Evolutionary conservation across 2,329 filamentous ascomycete genomes (phyloP).

Genomic region (Aspergillus pseudoglaucus): DNA sequence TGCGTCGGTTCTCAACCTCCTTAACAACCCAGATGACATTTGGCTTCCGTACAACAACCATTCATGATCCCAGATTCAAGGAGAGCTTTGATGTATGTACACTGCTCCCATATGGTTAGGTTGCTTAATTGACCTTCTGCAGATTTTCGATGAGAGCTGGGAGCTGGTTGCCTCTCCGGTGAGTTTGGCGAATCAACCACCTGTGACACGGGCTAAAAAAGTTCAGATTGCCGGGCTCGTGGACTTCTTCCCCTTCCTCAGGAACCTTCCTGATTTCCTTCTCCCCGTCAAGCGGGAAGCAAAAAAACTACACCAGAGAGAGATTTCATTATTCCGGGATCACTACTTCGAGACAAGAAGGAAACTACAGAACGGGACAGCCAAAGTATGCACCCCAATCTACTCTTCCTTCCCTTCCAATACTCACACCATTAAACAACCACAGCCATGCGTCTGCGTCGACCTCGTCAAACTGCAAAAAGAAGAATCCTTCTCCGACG

Average conservation of each 20-base stretch:
- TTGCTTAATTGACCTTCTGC: not conserved
- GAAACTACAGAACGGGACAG: not conserved
- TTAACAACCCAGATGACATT: not conserved
- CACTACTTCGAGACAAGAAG: not conserved
- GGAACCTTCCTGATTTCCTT: slow-evolving; percentile 10
- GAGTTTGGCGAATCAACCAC: no score
- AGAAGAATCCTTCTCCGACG: not conserved
- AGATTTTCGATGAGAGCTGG: slow-evolving; percentile 3
- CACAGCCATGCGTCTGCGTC: not conserved
- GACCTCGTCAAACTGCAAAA: not conserved
- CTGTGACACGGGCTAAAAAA: no score
- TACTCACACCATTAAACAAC: not conserved
- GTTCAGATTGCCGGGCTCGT: slow-evolving; percentile 2
- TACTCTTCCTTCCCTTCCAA: no score
- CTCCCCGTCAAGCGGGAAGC: slow-evolving; percentile 5
- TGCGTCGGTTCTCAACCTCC: not conserved
- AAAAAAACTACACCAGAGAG: not conserved
- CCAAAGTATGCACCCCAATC: not conserved
- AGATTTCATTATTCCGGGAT: not conserved
- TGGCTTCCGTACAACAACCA: not conserved
- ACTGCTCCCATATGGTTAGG: no score
- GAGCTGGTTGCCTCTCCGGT: slow-evolving; percentile 9
- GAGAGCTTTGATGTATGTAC: not conserved
- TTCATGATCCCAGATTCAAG: not conserved
- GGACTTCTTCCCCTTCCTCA: slow-evolving; percentile 11